These are phyloP conservation scores for Kodamaea derodonti DNA, from an alignment of 1,139 yeast species.

Conservation along the genomic window DNA sequence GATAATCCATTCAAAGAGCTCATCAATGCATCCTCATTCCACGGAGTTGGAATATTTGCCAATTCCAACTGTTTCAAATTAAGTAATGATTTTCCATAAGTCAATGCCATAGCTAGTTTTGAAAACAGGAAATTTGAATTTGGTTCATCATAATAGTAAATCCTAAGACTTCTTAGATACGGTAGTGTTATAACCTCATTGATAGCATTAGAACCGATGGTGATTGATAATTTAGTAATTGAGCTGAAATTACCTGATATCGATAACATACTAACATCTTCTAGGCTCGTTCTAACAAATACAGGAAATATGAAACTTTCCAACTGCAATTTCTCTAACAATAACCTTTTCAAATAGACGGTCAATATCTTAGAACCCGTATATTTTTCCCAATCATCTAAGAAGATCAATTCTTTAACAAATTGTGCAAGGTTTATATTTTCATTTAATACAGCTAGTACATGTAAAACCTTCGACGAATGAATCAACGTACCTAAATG, in stretches of 20 bases:
- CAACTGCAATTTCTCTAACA: conserved; percentile 1
- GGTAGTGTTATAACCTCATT: conserved; percentile 5
- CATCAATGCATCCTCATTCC: conserved; percentile 4
- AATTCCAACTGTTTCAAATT: conserved; percentile 3
- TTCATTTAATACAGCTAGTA: conserved; percentile 11
- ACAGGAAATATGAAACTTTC: conserved; percentile 5
- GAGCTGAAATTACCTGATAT: not conserved
- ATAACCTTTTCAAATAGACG: conserved; percentile 4
- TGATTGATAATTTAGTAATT: conserved; percentile 4
- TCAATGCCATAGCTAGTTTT: conserved; percentile 5
- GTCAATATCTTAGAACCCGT: conserved; percentile 4
- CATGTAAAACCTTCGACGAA: conserved; percentile 7
- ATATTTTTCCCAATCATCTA: conserved; percentile 8
- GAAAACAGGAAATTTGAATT: conserved; percentile 2
- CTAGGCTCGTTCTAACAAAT: conserved; percentile 1
- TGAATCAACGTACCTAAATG: conserved; percentile 18
- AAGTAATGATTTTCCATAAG: conserved; percentile 2
- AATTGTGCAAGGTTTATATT: conserved; percentile 11
- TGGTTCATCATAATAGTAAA: conserved; percentile 6
- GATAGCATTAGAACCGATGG: conserved; percentile 4
- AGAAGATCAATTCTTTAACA: conserved; percentile 12
- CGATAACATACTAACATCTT: not conserved
- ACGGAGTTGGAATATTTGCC: conserved; percentile 1
- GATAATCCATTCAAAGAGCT: conserved; percentile 3
- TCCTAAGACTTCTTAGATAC: conserved; percentile 6